These are phyloP conservation scores for Toxicodendron radicans DNA, from an alignment of 345 rosid genomes.

Conservation along the genomic window DNA sequence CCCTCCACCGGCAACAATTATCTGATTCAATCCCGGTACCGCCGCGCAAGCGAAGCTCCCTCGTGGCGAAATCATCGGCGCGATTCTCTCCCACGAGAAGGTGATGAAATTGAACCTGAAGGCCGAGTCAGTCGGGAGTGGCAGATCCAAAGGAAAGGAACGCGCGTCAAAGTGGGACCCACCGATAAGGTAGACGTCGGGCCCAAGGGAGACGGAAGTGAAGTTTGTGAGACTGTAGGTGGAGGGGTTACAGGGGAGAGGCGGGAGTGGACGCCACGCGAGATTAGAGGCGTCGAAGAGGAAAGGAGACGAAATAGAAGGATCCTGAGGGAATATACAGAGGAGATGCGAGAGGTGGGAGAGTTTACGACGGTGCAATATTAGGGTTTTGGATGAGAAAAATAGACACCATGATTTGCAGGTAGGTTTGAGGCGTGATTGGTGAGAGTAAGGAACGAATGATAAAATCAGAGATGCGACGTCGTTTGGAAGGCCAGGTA, in stretches of 20 bases:
- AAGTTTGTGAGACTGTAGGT: constrained; percentile 90
- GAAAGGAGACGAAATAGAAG: constrained; percentile 70
- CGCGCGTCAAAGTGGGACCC: constrained; percentile 88
- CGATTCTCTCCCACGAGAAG: constrained; percentile 59
- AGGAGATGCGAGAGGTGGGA: constrained; percentile 56
- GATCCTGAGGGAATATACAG: constrained; percentile 85
- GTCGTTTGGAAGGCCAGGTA: constrained; percentile 82
- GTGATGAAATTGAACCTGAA: constrained; percentile 62
- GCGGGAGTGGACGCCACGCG: constrained; percentile 79
- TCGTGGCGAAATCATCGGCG: constrained; percentile 79
- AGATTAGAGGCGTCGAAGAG: constrained; percentile 71
- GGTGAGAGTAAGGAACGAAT: constrained; percentile 70
- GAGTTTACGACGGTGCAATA: constrained; percentile 52
- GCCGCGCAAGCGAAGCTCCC: constrained; percentile 92
- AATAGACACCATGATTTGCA: constrained; percentile 72
- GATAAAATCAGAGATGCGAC: constrained; percentile 57
- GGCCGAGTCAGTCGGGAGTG: constrained; percentile 64
- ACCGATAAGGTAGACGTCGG: constrained; percentile 70
- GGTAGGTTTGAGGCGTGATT: constrained; percentile 66
- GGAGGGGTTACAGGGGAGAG: constrained; percentile 75
- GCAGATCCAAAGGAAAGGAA: constrained; percentile 80
- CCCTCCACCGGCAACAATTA: constrained; percentile 89
- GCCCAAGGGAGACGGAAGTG: constrained; percentile 65
- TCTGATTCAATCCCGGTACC: constrained; percentile 41
- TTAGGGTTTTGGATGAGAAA: constrained; percentile 68